Conservation (phyloP, 1,139 yeast species). For the Pichia norvegensis region DNA sequence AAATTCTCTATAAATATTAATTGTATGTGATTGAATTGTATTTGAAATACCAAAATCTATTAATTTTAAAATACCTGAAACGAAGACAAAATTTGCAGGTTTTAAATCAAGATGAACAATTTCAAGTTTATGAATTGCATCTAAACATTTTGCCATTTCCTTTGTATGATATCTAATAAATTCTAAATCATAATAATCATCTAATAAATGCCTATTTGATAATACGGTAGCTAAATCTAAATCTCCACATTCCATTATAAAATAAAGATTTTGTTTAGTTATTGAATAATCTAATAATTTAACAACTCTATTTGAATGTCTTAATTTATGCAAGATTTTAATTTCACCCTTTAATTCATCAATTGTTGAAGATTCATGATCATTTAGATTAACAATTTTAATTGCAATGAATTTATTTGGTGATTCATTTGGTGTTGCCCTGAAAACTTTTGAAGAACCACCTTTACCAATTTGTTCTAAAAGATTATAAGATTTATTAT, state of each 20-base stretch:
- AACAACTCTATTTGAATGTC: constrained; percentile 66
- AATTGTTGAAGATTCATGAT: constrained; percentile 67
- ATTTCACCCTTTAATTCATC: constrained; percentile 87
- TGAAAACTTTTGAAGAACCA: constrained; percentile 88
- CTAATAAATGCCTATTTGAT: constrained; percentile 36
- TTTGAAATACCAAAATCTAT: constrained; percentile 97
- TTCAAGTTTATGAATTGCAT: constrained; percentile 80
- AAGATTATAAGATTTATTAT: constrained; percentile 62
- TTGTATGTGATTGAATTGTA: constrained; percentile 88
- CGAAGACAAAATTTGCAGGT: constrained; percentile 90
- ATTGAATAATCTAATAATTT: constrained; percentile 67
- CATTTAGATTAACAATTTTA: constrained; percentile 75
- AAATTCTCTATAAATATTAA: constrained; percentile 80
- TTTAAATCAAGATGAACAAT: constrained; percentile 92
- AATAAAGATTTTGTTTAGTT: constrained; percentile 51
- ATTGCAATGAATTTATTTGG: constrained; percentile 63
- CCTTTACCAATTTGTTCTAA: constrained; percentile 83
- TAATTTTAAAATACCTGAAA: constrained; percentile 74
- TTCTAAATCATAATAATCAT: constrained; percentile 52
- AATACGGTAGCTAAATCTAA: constrained; percentile 81
- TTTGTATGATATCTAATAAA: constrained; percentile 76
- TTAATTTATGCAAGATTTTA: constrained; percentile 55
- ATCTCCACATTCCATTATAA: constrained; percentile 96
- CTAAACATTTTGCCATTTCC: constrained; percentile 77
- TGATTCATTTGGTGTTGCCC: constrained; percentile 43